Conservation (phyloP, 1,284 basidiomycete genomes). For the Irpex lacteus region DNA sequence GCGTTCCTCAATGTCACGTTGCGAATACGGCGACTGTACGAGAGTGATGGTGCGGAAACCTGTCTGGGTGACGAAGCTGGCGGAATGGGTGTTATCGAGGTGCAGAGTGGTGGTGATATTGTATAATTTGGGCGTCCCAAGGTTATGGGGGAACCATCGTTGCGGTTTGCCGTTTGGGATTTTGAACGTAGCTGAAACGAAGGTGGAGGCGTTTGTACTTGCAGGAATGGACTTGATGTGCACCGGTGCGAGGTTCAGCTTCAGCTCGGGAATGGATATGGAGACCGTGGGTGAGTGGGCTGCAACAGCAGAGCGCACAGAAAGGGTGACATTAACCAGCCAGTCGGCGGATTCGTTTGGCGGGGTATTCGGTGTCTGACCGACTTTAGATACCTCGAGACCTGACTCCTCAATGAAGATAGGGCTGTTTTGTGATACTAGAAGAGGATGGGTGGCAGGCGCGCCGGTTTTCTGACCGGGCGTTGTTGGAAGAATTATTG, state of each 20-base stretch:
- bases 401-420: constrained; percentile 53
- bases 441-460: constrained; percentile 19
- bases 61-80: constrained; percentile 38
- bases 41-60: constrained; percentile 59
- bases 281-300: constrained; percentile 35
- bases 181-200: constrained; percentile 42
- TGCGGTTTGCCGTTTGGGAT: constrained; percentile 44
- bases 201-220: constrained; percentile 33
- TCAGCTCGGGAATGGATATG: constrained; percentile 47
- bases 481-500: constrained; percentile 37
- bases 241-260: constrained; percentile 32
- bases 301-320: constrained; percentile 40
- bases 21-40: constrained; percentile 44
- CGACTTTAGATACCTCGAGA: constrained; percentile 52
- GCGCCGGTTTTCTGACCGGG: constrained; percentile 10
- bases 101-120: constrained; percentile 40
- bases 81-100: background rate
- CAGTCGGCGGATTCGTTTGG: constrained; percentile 48
- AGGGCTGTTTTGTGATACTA: constrained; percentile 26
- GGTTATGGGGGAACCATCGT: constrained; percentile 55
- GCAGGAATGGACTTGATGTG: constrained; percentile 28
- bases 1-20: constrained; percentile 39
- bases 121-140: constrained; percentile 53
- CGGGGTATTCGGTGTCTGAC: constrained; percentile 38
- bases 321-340: constrained; percentile 55